phyloP scores from a whole-genome alignment of 176 grass and related monocot species.

The Guadua angustifolia region DNA sequence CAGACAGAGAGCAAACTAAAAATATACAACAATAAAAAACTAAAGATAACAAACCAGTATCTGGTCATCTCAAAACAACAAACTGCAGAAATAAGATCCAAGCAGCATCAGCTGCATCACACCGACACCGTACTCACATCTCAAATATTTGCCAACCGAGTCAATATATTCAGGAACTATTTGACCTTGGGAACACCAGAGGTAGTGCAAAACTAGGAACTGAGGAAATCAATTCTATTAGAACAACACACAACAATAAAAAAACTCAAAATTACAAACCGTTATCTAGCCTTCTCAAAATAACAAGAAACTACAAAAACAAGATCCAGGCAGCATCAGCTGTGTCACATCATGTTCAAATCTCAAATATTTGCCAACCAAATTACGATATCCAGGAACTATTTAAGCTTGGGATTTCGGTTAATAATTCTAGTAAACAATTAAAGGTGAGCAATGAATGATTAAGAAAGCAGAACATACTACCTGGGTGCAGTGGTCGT shows the following conservation, averaged over 20 bases:
- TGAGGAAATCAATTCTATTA: neutral
- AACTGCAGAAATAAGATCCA: no score
- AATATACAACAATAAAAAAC: no score
- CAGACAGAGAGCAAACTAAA: no score
- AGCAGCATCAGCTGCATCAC: neutral
- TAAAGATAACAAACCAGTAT: no score
- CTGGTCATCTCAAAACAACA: no score
- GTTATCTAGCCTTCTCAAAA: neutral
- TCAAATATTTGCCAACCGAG: neutral
- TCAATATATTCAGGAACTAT: neutral
- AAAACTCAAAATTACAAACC: neutral
- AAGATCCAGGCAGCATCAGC: constrained; percentile 20
- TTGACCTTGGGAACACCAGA: neutral
- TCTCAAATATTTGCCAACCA: neutral
- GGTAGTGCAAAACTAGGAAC: neutral
- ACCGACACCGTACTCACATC: neutral
- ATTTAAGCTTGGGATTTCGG: neutral
- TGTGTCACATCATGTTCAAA: neutral
- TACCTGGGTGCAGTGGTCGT: constrained; percentile 42
- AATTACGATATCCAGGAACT: neutral
- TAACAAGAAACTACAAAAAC: neutral
- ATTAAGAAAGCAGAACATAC: constrained; percentile 9
- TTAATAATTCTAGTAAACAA: neutral
- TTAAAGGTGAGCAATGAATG: neutral
- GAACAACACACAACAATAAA: neutral